Evolutionary conservation across 1,284 basidiomycete species (phyloP).

Genomic region (Sparassis latifolia): DNA sequence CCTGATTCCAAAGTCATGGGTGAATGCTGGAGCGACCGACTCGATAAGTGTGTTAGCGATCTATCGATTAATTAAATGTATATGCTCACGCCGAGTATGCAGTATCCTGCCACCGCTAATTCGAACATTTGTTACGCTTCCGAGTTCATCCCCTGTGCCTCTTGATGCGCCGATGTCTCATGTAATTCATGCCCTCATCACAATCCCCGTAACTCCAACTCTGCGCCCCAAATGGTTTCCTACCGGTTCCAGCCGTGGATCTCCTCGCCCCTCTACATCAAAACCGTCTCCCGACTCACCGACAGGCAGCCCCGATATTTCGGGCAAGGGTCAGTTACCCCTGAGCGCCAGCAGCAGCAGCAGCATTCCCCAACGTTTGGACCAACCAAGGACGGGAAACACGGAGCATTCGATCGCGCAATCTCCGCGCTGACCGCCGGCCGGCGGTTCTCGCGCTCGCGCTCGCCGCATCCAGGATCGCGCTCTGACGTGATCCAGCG

Average conservation of each 20-base stretch:
- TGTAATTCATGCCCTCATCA: slow-evolving; percentile 68
- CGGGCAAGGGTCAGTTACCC: slow-evolving; percentile 3
- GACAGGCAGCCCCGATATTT: slow-evolving; percentile 3
- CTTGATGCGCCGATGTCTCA: slow-evolving; percentile 65
- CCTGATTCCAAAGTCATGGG: slow-evolving; percentile 39
- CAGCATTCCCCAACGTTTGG: slow-evolving; percentile 30
- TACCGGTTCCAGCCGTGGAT: slow-evolving; percentile 18
- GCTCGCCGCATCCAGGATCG: slow-evolving; percentile 21
- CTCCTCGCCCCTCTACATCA: slow-evolving; percentile 23
- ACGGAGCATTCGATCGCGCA: slow-evolving; percentile 57
- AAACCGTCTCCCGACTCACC: slow-evolving; percentile 12
- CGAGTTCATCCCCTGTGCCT: slow-evolving; percentile 53
- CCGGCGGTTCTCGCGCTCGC: slow-evolving; percentile 36
- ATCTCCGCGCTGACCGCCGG: slow-evolving; percentile 51
- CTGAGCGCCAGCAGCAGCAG: slow-evolving; percentile 21
- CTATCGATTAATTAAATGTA: no score
- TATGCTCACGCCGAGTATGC: neutral
- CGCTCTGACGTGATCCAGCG: slow-evolving; percentile 51
- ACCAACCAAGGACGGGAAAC: slow-evolving; percentile 30
- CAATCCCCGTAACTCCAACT: slow-evolving; percentile 54
- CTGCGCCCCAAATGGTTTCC: slow-evolving; percentile 49
- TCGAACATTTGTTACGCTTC: slow-evolving; percentile 54
- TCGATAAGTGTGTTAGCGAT: slow-evolving; percentile 49
- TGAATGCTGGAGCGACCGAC: slow-evolving; percentile 62
- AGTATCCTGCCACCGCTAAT: slow-evolving; percentile 57